Conservation (phyloP, 495 filamentous ascomycete genomes). For the Penicillium coprophilum region DNA sequence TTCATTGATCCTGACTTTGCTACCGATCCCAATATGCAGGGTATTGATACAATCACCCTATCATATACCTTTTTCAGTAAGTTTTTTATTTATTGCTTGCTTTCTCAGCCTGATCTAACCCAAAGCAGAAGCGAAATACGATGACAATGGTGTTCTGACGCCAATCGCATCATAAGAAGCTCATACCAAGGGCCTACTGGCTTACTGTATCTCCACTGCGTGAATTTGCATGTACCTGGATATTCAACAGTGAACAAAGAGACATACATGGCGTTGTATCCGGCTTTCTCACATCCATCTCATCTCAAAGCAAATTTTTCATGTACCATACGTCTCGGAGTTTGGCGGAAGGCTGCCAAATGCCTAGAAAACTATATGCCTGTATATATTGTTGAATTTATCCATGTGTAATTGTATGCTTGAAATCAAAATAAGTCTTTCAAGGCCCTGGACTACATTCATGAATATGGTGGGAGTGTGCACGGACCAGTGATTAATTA, state of each 20-base stretch:
- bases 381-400: constrained; percentile 11
- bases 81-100: constrained; percentile 28
- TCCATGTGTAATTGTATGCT: neutral
- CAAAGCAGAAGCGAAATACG: constrained; percentile 76
- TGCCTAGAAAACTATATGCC: neutral
- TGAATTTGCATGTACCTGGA: neutral
- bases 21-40: constrained; percentile 87
- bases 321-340: constrained; percentile 25
- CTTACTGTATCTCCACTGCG: neutral
- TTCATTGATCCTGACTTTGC: constrained; percentile 97
- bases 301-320: constrained; percentile 17
- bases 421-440: neutral
- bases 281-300: constrained; percentile 12
- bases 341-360: constrained; percentile 1
- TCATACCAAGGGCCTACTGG: neutral
- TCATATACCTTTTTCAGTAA: constrained; percentile 99
- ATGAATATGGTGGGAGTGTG: constrained; percentile 14
- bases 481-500: constrained; percentile 46
- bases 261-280: neutral
- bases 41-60: constrained; percentile 90
- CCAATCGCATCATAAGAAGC: constrained; percentile 34
- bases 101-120: constrained; percentile 24
- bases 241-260: neutral
- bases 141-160: constrained; percentile 69
- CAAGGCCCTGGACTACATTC: neutral